These are phyloP conservation scores for Vanderwaltozyma polyspora DNA, from an alignment of 805 yeast genomes.

Conservation along the genomic window DNA sequence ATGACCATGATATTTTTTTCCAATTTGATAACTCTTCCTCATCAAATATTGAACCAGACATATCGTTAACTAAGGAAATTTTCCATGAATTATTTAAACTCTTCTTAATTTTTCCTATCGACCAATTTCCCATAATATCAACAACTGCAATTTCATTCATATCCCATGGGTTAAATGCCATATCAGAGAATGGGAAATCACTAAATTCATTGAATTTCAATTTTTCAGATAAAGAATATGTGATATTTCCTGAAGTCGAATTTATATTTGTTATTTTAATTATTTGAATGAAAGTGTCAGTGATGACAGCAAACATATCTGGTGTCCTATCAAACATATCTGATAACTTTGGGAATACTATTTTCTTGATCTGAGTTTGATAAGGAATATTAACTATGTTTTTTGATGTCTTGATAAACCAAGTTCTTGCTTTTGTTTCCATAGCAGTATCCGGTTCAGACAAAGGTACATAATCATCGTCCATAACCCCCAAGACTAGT, in stretches of 20 bases:
- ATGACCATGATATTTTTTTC: constrained; percentile 41
- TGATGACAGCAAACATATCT: constrained; percentile 29
- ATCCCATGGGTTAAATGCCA: constrained; percentile 35
- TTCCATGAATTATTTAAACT: constrained; percentile 1
- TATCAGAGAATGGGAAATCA: constrained; percentile 34
- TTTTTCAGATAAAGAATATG: constrained; percentile 11
- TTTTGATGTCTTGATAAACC: constrained; percentile 1
- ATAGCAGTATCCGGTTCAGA: not conserved
- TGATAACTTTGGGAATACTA: constrained; percentile 25
- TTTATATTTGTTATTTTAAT: constrained; percentile 20
- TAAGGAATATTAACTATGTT: constrained; percentile 14
- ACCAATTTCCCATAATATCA: constrained; percentile 46
- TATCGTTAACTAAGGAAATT: constrained; percentile 3
- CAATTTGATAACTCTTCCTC: constrained; percentile 45
- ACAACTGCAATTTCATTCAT: constrained; percentile 30
- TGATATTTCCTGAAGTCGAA: constrained; percentile 1
- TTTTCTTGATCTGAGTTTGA: constrained; percentile 32
- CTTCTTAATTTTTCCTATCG: constrained; percentile 26
- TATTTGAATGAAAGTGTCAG: constrained; percentile 27
- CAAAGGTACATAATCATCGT: not conserved
- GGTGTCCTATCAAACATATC: constrained; percentile 16
- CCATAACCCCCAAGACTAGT: constrained; percentile 7
- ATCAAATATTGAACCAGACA: constrained; percentile 29
- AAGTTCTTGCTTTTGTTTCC: not conserved
- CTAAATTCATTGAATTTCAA: constrained; percentile 17